A percentile compares a stretch with the other conserved stretches of the same genome.
Conservation (phyloP, 73 alveolate species). For the Paramecium octaurelia region DNA sequence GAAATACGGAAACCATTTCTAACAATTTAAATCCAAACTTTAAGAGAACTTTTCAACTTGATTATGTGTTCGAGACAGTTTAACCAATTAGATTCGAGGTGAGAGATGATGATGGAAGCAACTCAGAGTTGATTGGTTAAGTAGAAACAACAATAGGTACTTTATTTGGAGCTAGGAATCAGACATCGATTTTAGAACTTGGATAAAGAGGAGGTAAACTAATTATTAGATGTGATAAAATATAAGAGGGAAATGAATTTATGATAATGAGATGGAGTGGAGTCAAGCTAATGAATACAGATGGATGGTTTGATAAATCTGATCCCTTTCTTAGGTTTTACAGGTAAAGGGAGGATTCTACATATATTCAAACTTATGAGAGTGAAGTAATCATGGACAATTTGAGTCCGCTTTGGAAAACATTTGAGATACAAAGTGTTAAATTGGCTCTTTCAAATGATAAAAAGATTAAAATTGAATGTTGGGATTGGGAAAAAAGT, state of each 20-base stretch:
- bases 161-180: constrained; percentile 67
- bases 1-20: constrained; percentile 62
- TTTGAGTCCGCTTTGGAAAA: constrained; percentile 63
- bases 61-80: constrained; percentile 55
- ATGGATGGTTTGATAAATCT: constrained; percentile 60
- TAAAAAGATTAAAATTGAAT: constrained; percentile 56
- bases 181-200: constrained; percentile 59
- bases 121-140: constrained; percentile 61
- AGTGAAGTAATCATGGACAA: constrained; percentile 53
- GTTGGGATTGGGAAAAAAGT: constrained; percentile 67
- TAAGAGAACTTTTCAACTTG: constrained; percentile 21
- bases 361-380: constrained; percentile 39
- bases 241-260: constrained; percentile 30
- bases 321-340: constrained; percentile 62
- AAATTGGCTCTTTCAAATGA: constrained; percentile 31
- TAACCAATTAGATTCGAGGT: constrained; percentile 38
- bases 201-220: constrained; percentile 35
- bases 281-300: constrained; percentile 56
- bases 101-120: constrained; percentile 55
- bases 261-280: constrained; percentile 54
- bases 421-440: constrained; percentile 27
- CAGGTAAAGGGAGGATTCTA: constrained; percentile 53
- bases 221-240: constrained; percentile 38
- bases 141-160: constrained; percentile 67
- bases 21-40: constrained; percentile 78